These are phyloP conservation scores for Colletotrichum sp. DNA, from an alignment of 2,329 filamentous ascomycete species.

Conservation along the genomic window DNA sequence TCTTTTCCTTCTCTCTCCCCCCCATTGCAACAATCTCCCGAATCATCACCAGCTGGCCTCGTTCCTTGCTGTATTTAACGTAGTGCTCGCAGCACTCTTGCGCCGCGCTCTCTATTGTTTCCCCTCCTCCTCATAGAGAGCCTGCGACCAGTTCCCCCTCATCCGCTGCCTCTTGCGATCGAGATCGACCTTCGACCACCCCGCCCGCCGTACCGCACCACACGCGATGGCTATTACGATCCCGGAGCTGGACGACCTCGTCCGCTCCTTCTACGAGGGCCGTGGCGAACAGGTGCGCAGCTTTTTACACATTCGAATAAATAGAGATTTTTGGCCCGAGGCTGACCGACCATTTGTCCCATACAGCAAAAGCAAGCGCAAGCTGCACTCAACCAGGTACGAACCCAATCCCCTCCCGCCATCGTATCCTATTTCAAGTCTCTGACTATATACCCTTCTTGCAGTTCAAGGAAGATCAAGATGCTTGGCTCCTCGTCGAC, in stretches of 20 bases:
- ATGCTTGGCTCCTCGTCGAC: conserved; percentile 96
- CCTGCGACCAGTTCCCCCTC: conserved; percentile 14
- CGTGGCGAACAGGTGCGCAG: conserved; percentile 84
- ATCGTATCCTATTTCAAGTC: neutral
- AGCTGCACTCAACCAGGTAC: conserved; percentile 88
- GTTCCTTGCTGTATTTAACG: neutral
- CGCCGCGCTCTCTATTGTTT: conserved; percentile 26
- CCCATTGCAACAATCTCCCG: conserved; percentile 1
- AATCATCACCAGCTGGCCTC: neutral
- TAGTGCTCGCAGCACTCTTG: neutral
- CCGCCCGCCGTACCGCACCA: conserved; percentile 34
- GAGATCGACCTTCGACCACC: conserved; percentile 29
- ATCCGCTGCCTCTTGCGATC: conserved; percentile 20
- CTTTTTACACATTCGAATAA: neutral
- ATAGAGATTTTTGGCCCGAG: conserved; percentile 23
- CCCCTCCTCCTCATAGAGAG: conserved; percentile 22
- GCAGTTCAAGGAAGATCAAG: conserved; percentile 98
- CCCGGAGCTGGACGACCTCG: conserved; percentile 93
- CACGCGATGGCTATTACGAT: conserved; percentile 73
- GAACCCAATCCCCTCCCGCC: conserved; percentile 31
- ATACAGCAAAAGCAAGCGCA: conserved; percentile 94
- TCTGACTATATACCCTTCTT: conserved; percentile 30
- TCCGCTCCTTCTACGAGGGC: conserved; percentile 97
- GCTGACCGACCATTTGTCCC: conserved; percentile 43
- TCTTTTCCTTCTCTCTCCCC: neutral